phyloP scores from a whole-genome alignment of 768 basidiomycete genomes.

The Termitomyces sp. region DNA sequence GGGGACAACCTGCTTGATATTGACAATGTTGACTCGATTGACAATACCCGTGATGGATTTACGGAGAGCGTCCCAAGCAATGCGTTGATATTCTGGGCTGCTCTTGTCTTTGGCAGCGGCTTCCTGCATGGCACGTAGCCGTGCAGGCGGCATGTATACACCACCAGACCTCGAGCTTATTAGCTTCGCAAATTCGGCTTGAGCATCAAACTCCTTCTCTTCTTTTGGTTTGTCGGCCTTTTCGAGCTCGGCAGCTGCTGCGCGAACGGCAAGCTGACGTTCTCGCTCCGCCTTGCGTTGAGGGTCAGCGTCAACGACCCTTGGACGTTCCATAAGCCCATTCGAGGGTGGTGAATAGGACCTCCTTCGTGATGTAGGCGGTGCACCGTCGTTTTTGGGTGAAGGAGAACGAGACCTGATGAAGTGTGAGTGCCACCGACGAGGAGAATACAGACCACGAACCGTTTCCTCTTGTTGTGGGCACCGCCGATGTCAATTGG shows the following conservation, averaged over 20 bases:
- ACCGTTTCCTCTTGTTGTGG: slow-evolving; percentile 53
- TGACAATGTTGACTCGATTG: slow-evolving; percentile 96
- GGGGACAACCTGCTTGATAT: slow-evolving; percentile 92
- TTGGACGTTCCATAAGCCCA: slow-evolving; percentile 27
- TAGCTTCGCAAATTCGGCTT: slow-evolving; percentile 89
- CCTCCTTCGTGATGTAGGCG: slow-evolving; percentile 43
- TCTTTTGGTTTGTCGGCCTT: slow-evolving; percentile 52
- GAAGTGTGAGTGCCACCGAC: slow-evolving; percentile 5
- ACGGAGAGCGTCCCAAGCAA: slow-evolving; percentile 97
- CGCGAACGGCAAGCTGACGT: slow-evolving; percentile 69
- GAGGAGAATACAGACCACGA: slow-evolving; percentile 1
- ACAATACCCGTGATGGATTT: slow-evolving; percentile 99
- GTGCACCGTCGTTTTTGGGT: slow-evolving; percentile 36
- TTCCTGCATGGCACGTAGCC: slow-evolving; percentile 85
- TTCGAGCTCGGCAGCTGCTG: slow-evolving; percentile 69
- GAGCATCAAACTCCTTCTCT: slow-evolving; percentile 59
- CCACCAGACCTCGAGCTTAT: slow-evolving; percentile 83
- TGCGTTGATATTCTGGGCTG: slow-evolving; percentile 86
- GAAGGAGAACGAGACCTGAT: slow-evolving; percentile 52
- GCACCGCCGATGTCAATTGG: slow-evolving; percentile 26
- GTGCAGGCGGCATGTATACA: slow-evolving; percentile 95
- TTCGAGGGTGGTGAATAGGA: slow-evolving; percentile 40
- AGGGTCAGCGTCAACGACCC: slow-evolving; percentile 74
- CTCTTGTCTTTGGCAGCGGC: slow-evolving; percentile 81
- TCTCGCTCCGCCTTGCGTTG: slow-evolving; percentile 75